Conservation (phyloP, 345 rosid species). For the Salix caprea region DNA sequence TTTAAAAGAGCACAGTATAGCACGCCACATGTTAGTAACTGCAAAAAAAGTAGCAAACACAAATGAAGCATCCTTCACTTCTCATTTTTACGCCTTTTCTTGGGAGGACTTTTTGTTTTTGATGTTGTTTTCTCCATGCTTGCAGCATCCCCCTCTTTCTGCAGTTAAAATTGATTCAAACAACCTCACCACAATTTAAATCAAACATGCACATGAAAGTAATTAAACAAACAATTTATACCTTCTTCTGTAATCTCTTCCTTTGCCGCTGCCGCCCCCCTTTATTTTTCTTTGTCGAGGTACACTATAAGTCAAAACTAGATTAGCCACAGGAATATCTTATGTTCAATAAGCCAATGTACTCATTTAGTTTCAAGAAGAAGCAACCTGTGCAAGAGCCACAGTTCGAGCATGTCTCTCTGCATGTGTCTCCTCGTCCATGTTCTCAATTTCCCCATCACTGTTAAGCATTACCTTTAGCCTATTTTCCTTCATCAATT, state of each 20-base stretch:
- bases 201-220: background rate
- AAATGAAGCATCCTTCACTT: slow-evolving; percentile 2
- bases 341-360: background rate
- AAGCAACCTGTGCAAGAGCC: slow-evolving; percentile 42
- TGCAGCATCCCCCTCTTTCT: slow-evolving; percentile 21
- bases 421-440: slow-evolving; percentile 57
- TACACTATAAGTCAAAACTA: slow-evolving; percentile 22
- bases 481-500: slow-evolving; percentile 55
- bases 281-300: slow-evolving; percentile 32
- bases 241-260: slow-evolving; percentile 37
- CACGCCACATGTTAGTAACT: background rate
- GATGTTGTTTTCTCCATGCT: slow-evolving; percentile 20
- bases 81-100: slow-evolving; percentile 38
- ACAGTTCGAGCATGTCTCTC: slow-evolving; percentile 51
- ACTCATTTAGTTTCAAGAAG: background rate
- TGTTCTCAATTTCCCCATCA: slow-evolving; percentile 66
- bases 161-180: slow-evolving; percentile 6
- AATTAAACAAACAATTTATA: background rate
- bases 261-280: slow-evolving; percentile 36
- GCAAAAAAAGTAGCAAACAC: background rate
- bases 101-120: slow-evolving; percentile 22
- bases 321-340: background rate
- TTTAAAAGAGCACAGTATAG: background rate
- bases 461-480: slow-evolving; percentile 56
- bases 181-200: background rate